These are phyloP conservation scores for Trichomonascus vanleenenianus DNA, from an alignment of 805 yeast genomes.

Conservation along the genomic window DNA sequence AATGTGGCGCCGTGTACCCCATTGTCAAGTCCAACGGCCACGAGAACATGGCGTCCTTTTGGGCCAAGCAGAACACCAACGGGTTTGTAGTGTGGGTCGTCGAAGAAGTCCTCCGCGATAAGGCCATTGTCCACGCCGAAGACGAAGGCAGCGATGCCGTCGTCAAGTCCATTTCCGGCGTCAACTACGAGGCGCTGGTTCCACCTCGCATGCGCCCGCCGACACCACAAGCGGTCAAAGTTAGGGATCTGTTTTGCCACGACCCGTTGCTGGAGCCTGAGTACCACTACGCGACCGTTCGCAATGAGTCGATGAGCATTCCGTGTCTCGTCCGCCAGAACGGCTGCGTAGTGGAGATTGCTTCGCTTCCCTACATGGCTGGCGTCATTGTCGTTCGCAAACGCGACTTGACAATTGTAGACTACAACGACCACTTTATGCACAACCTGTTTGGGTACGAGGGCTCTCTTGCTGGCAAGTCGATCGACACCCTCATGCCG, in stretches of 20 bases:
- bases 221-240: constrained; percentile 5
- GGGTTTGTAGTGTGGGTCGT: constrained; percentile 72
- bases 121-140: constrained; percentile 21
- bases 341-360: constrained; percentile 42
- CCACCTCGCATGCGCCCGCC: neutral
- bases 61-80: constrained; percentile 67
- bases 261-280: constrained; percentile 12
- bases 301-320: constrained; percentile 2
- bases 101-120: constrained; percentile 55
- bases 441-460: constrained; percentile 67
- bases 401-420: constrained; percentile 42
- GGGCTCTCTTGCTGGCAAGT: constrained; percentile 32
- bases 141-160: neutral
- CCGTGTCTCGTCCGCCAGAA: constrained; percentile 11
- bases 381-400: constrained; percentile 71
- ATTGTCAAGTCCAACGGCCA: constrained; percentile 59
- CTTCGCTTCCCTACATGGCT: constrained; percentile 77
- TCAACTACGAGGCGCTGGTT: neutral
- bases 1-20: constrained; percentile 71
- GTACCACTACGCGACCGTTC: constrained; percentile 12
- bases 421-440: constrained; percentile 72
- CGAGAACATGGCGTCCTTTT: constrained; percentile 76
- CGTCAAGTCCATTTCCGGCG: neutral
- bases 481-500: constrained; percentile 56
- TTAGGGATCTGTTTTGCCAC: constrained; percentile 3